Percentiles rank a stretch among this genome's conserved stretches.
Conservation (phyloP, 306 rosid species). For the Gastrolobium villosum region DNA sequence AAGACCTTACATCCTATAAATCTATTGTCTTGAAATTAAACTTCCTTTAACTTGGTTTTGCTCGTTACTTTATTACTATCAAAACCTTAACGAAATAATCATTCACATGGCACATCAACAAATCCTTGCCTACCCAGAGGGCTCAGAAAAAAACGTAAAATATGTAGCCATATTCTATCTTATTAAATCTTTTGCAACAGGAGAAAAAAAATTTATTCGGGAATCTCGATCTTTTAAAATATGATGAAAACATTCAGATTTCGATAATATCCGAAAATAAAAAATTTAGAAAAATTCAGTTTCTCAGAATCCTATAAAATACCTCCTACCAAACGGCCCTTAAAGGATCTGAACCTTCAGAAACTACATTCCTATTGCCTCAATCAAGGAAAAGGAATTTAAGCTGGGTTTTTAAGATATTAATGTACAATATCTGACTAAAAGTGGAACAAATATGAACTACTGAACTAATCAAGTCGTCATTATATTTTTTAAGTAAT, state of each 20-base stretch:
- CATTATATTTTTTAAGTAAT: neutral
- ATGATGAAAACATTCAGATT: too few species aligned
- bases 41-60: neutral
- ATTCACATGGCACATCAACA: neutral
- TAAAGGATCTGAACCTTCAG: too few species aligned
- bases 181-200: neutral
- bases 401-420: neutral
- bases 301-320: too few species aligned
- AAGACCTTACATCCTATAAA: neutral
- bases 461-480: constrained; percentile 1
- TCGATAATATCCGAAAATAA: too few species aligned
- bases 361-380: neutral
- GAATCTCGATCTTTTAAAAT: too few species aligned
- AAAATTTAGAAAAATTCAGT: too few species aligned
- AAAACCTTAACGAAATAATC: neutral
- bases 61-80: neutral
- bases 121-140: neutral
- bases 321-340: too few species aligned
- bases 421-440: neutral
- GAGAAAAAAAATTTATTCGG: too few species aligned
- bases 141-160: neutral
- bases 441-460: constrained; percentile 1
- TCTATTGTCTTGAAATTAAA: neutral
- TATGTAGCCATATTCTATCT: neutral
- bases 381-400: constrained; percentile 13